phyloP scores from a whole-genome alignment of 257 asterid species.

The Solanum sitiens region DNA sequence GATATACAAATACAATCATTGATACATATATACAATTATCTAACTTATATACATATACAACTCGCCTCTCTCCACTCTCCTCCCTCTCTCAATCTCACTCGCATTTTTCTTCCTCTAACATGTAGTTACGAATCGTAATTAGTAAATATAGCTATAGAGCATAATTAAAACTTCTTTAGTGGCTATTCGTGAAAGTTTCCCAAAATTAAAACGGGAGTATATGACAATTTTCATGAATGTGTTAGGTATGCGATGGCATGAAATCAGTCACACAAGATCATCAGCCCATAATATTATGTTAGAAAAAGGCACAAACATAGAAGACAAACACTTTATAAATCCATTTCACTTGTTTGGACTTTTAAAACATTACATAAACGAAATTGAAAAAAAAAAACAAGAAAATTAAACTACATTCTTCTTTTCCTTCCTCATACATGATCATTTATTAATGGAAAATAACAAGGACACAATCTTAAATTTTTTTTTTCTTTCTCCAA shows the following conservation, averaged over 20 bases:
- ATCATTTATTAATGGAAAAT: not conserved
- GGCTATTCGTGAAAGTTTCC: not conserved
- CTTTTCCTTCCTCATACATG: not conserved
- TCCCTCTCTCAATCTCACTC: not conserved
- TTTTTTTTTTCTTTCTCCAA: not conserved
- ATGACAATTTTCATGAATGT: not conserved
- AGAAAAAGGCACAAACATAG: not conserved
- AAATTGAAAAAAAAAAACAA: not conserved
- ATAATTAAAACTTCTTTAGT: too few relatives aligned
- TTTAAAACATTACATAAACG: not conserved
- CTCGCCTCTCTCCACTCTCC: not conserved
- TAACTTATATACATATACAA: too few relatives aligned
- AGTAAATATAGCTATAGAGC: rapidly evolving
- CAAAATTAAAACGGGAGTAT: not conserved
- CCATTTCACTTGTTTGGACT: not conserved
- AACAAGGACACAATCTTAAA: not conserved
- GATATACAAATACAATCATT: too few relatives aligned
- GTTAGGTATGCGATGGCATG: not conserved
- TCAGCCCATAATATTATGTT: not conserved
- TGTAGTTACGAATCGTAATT: too few relatives aligned
- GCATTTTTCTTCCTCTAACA: too few relatives aligned
- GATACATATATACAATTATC: too few relatives aligned
- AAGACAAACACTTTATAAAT: not conserved
- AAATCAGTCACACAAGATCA: not conserved
- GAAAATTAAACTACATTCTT: not conserved